Base-by-base conservation (phyloP, 2,329 filamentous ascomycete species). In the Cladophialophora immunda region DNA sequence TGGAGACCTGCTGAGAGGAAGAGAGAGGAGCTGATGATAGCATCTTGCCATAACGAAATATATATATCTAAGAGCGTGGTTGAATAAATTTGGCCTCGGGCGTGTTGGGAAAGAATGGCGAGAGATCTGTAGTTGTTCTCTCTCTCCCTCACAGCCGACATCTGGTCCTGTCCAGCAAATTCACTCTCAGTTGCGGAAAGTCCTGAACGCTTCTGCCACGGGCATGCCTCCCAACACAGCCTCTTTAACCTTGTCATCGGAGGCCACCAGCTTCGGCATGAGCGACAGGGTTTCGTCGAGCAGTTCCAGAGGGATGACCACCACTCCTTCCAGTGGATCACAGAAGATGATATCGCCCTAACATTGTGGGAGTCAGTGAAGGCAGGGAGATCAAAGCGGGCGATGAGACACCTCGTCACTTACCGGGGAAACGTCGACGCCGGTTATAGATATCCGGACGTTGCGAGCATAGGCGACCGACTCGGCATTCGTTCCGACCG, bases 301-400 rank as follows among this genome's bases (percentile, higher is more conserved):
- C 72, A 87, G 85, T 36, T 83, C 83, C 56, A 81, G 79, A 0
- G 91, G 91, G 65, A 93, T 90, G 30, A 87, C 83, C 13, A 92
- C 90, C 1, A 90, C 86, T 0, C 89, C 91, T 70, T 92, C 90
- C n/a, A 81, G 79, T 4, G 87, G 84, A 75, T 93, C 91, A 64
- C 87, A 86, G 77, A 92, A 89, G 54, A 92, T 82, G 41, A 93
- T 83, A 76, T 93, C 91, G 7, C 90, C 89, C 80, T 76, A 79
- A 8, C 4, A 57, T 29, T 8, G 13, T 22, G 3, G 45, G 11
- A n/a, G 54, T 65, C 41, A 64, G 56, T 19, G 11, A 53, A 47
- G 52, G 11, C 19, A 29, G 32, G 17, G 6, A 54, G 38, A 19
- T 8, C 11, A n/a, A 1, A 2, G 38, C 13, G 19, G 17, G 13